These are phyloP conservation scores for Protomyces pachydermus DNA, from an alignment of 1,139 yeast genomes.

Conservation along the genomic window DNA sequence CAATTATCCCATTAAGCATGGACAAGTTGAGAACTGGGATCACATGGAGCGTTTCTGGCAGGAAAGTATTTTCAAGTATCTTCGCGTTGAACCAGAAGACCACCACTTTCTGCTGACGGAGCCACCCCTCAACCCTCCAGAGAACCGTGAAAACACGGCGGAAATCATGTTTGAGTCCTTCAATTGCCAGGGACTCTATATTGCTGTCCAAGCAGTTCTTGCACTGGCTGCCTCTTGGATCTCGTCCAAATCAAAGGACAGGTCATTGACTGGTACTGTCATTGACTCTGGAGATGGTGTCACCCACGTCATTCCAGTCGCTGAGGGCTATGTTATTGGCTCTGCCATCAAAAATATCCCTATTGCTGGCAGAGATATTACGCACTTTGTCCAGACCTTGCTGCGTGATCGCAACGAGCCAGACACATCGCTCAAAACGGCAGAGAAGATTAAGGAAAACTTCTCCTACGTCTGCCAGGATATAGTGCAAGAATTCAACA, in stretches of 20 bases:
- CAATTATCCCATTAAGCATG: slow-evolving; percentile 90
- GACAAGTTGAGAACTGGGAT: slow-evolving; percentile 98
- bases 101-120: slow-evolving; percentile 87
- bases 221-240: slow-evolving; percentile 99
- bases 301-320: slow-evolving; percentile 97
- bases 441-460: slow-evolving; percentile 92
- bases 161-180: slow-evolving; percentile 98
- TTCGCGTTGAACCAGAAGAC: slow-evolving; percentile 97
- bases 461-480: slow-evolving; percentile 97
- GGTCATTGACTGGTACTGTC: slow-evolving; percentile 96
- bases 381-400: slow-evolving; percentile 84
- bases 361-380: slow-evolving; percentile 96
- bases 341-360: slow-evolving; percentile 96
- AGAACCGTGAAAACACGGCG: slow-evolving; percentile 95
- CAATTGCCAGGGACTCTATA: slow-evolving; percentile 96
- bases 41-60: slow-evolving; percentile 99
- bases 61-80: slow-evolving; percentile 87
- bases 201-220: slow-evolving; percentile 96
- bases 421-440: slow-evolving; percentile 90
- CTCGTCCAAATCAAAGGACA: slow-evolving; percentile 85
- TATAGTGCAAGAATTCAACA: slow-evolving; percentile 90
- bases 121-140: slow-evolving; percentile 98
- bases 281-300: slow-evolving; percentile 98
- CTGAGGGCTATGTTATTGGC: slow-evolving; percentile 98
- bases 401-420: slow-evolving; percentile 95